Conservation (phyloP, 2,329 filamentous ascomycete genomes). For the Fusarium kyushuense region DNA sequence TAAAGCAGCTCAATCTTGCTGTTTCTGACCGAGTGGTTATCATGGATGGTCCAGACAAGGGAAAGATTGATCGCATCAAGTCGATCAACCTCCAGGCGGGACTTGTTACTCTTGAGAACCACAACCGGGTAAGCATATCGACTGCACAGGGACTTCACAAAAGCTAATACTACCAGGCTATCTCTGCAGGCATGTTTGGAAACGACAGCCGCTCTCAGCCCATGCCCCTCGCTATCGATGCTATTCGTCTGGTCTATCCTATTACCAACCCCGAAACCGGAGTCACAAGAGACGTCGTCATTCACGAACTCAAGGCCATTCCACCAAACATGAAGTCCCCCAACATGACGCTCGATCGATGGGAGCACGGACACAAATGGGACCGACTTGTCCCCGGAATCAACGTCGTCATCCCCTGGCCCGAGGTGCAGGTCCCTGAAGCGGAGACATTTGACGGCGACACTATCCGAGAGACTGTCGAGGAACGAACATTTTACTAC, state of each 20-base stretch:
- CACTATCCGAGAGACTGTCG: slow-evolving; percentile 80
- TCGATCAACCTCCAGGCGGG: slow-evolving; percentile 66
- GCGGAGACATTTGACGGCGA: slow-evolving; percentile 71
- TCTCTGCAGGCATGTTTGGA: slow-evolving; percentile 50
- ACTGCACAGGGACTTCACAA: not conserved
- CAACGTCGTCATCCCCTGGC: slow-evolving; percentile 82
- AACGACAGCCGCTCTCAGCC: slow-evolving; percentile 48
- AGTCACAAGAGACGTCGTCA: slow-evolving; percentile 77
- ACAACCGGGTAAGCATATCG: slow-evolving; percentile 70
- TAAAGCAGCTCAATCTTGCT: slow-evolving; percentile 70
- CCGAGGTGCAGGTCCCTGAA: slow-evolving; percentile 64
- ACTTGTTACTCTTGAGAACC: slow-evolving; percentile 69
- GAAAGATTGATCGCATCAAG: slow-evolving; percentile 82
- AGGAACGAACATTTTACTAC: slow-evolving; percentile 81
- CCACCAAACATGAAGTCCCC: slow-evolving; percentile 61
- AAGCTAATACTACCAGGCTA: slow-evolving; percentile 41
- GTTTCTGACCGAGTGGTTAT: slow-evolving; percentile 85
- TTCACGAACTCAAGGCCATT: slow-evolving; percentile 74
- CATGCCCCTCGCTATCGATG: slow-evolving; percentile 71
- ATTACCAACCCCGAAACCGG: slow-evolving; percentile 75
- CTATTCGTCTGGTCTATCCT: slow-evolving; percentile 85
- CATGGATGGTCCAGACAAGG: slow-evolving; percentile 80
- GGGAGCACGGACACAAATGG: slow-evolving; percentile 59
- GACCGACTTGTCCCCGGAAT: slow-evolving; percentile 75
- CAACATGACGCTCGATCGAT: slow-evolving; percentile 58